A percentile compares a stretch with the other conserved stretches of the same genome.
These are phyloP conservation scores for Tulasnella sp. DNA, from an alignment of 768 basidiomycete species.

Conservation along the genomic window DNA sequence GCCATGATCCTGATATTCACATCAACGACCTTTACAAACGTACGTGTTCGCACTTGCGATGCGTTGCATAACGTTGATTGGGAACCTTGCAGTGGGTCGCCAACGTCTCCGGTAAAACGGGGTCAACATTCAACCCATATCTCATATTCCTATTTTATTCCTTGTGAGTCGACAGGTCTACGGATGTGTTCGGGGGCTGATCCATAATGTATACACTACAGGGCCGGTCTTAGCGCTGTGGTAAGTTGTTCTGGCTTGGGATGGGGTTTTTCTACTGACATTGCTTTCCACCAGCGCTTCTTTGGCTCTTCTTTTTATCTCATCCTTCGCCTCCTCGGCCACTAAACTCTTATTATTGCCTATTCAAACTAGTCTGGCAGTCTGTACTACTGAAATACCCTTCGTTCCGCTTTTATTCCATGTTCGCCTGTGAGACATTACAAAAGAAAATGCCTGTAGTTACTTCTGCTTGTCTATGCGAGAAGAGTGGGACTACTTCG, in stretches of 20 bases:
- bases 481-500: neutral
- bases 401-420: neutral
- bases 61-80: neutral
- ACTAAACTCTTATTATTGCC: neutral
- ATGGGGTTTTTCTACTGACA: neutral
- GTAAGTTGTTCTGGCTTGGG: too few relatives aligned
- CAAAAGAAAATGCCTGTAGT: neutral
- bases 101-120: slow-evolving; percentile 4
- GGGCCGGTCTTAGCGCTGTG: slow-evolving; percentile 8
- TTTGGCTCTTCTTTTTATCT: slow-evolving; percentile 13
- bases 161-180: slow-evolving; percentile 23
- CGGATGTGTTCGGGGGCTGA: neutral
- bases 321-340: slow-evolving; percentile 11
- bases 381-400: neutral
- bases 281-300: slow-evolving; percentile 9
- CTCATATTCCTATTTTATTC: slow-evolving; percentile 67
- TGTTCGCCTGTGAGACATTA: neutral
- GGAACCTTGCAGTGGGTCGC: slow-evolving; percentile 8
- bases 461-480: neutral
- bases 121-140: slow-evolving; percentile 74
- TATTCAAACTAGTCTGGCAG: neutral
- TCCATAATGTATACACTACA: neutral
- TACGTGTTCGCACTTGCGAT: slow-evolving; percentile 13
- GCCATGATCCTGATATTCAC: slow-evolving; percentile 47
- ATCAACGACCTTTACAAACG: slow-evolving; percentile 49